Evolutionary conservation across 1,284 basidiomycete genomes (phyloP).

Genomic region (Erythrobasidium hasegawianum): DNA sequence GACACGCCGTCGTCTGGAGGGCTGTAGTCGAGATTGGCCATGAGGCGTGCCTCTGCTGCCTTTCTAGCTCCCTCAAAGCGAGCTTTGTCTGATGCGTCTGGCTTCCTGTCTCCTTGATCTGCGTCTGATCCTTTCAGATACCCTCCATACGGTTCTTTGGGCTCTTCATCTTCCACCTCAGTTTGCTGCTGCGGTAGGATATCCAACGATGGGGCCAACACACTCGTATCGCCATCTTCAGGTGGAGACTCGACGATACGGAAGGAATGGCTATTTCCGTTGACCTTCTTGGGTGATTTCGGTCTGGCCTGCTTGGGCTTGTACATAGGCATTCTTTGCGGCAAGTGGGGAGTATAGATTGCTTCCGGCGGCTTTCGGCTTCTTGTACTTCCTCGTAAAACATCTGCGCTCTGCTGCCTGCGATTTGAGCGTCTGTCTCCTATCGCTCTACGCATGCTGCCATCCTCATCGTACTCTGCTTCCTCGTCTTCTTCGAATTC

Average conservation of each 20-base stretch:
- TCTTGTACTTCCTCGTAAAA: not conserved
- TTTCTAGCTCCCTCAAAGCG: conserved; percentile 70
- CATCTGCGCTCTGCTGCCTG: not conserved
- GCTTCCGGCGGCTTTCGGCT: not conserved
- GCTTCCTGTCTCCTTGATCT: conserved; percentile 68
- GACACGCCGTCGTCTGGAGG: conserved; percentile 23
- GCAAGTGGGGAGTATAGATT: not conserved
- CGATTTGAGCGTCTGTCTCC: not conserved
- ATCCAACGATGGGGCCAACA: not conserved
- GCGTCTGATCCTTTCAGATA: conserved; percentile 67
- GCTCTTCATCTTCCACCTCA: conserved; percentile 29
- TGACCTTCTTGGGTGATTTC: not conserved
- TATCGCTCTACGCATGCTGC: not conserved
- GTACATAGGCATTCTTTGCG: not conserved
- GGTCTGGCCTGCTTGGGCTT: not conserved
- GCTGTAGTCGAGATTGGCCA: conserved; percentile 20
- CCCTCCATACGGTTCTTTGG: conserved; percentile 67
- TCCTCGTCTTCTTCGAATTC: conserved; percentile 5
- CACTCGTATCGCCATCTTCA: not conserved
- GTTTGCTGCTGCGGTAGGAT: conserved; percentile 2
- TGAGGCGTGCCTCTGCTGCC: conserved; percentile 61
- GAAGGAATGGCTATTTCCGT: not conserved
- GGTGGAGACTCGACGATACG: not conserved
- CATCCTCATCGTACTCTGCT: conserved; percentile 13
- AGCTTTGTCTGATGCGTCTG: conserved; percentile 64